Conservation (phyloP, 108 stramenopile genomes). For the Cyclostephanos tholiformis region DNA sequence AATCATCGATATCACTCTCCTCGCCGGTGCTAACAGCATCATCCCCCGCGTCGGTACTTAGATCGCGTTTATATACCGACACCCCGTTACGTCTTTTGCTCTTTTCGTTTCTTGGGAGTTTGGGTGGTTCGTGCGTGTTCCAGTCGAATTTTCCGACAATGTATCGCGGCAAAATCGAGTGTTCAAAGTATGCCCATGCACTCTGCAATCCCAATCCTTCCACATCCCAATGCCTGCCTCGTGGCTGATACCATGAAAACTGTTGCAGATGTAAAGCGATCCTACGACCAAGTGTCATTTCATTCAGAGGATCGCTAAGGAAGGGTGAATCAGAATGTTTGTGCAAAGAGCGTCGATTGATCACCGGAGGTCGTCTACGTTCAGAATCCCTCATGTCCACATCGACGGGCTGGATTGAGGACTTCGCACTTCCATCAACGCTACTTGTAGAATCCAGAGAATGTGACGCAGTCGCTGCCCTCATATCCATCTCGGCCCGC, state of each 20-base stretch:
- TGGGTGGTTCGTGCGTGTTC: slow-evolving; percentile 11
- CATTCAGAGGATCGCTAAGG: slow-evolving; percentile 43
- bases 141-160: slow-evolving; percentile 36
- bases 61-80: slow-evolving; percentile 19
- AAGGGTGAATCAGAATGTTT: slow-evolving; percentile 32
- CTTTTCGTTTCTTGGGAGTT: background rate
- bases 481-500: slow-evolving; percentile 20
- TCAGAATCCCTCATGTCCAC: background rate
- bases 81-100: slow-evolving; percentile 15
- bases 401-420: background rate
- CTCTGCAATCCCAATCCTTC: slow-evolving; percentile 45
- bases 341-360: slow-evolving; percentile 28
- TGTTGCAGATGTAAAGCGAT: slow-evolving; percentile 62
- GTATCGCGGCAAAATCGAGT: slow-evolving; percentile 72
- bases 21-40: slow-evolving; percentile 25
- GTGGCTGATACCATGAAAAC: slow-evolving; percentile 77
- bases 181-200: slow-evolving; percentile 92
- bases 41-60: slow-evolving; percentile 9
- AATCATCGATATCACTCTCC: slow-evolving; percentile 47
- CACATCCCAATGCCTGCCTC: slow-evolving; percentile 40
- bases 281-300: slow-evolving; percentile 76
- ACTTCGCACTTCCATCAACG: background rate
- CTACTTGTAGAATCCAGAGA: background rate
- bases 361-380: slow-evolving; percentile 34
- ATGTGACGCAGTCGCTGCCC: slow-evolving; percentile 14